These are phyloP conservation scores for Moringa oleifera DNA, from an alignment of 345 rosid species.

Conservation along the genomic window DNA sequence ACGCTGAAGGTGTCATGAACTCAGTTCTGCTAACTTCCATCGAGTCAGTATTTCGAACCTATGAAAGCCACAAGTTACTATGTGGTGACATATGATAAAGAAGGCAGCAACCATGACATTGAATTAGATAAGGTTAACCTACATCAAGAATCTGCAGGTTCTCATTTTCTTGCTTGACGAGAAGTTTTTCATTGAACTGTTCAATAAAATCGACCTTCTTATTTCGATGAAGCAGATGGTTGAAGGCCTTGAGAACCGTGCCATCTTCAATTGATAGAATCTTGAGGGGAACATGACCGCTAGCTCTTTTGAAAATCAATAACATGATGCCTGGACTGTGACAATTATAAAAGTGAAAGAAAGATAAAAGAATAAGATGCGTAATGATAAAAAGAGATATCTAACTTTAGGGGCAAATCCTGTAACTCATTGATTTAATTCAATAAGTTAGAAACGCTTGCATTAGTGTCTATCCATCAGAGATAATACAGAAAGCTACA, in stretches of 20 bases:
- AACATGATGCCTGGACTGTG: slow-evolving; percentile 96
- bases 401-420: background rate
- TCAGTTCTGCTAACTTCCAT: slow-evolving; percentile 77
- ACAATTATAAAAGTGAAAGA: background rate
- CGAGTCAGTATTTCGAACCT: slow-evolving; percentile 78
- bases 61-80: background rate
- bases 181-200: slow-evolving; percentile 97
- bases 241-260: slow-evolving; percentile 81
- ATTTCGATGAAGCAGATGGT: slow-evolving; percentile 87
- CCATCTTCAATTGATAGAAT: slow-evolving; percentile 98
- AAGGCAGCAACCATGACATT: slow-evolving; percentile 1
- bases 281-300: slow-evolving; percentile 74
- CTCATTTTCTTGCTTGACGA: slow-evolving; percentile 97
- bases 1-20: slow-evolving; percentile 96
- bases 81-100: background rate
- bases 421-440: background rate
- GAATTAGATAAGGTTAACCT: slow-evolving; percentile 20
- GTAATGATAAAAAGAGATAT: too few species aligned
- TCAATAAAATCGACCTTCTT: slow-evolving; percentile 98
- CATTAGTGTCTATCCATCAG: background rate
- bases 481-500: background rate
- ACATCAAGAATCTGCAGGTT: slow-evolving; percentile 98
- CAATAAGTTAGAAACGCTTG: background rate
- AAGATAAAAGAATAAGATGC: background rate
- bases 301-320: slow-evolving; percentile 77